Percentiles rank a stretch among this genome's conserved stretches.
Evolutionary conservation across 2,329 filamentous ascomycete species (phyloP).

Genomic region (Fusarium sp.): DNA sequence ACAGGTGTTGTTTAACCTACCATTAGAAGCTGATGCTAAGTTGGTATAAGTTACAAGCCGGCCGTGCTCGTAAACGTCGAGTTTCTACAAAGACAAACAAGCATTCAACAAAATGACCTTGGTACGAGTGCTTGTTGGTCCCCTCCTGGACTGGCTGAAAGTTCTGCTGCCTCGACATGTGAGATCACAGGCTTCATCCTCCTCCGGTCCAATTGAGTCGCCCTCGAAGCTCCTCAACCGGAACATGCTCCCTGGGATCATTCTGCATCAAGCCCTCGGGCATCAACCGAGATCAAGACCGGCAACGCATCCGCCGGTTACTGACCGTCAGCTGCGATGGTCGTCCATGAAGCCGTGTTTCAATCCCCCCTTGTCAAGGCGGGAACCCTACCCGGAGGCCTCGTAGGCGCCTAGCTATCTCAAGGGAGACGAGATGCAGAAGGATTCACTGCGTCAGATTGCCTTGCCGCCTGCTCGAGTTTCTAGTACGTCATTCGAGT

Average conservation of each 20-base stretch:
- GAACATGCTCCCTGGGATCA: neutral
- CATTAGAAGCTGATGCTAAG: neutral
- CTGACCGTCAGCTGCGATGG: neutral
- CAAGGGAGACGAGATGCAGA: neutral
- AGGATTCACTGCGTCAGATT: neutral
- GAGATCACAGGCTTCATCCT: neutral
- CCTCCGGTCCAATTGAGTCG: neutral
- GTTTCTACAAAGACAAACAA: neutral
- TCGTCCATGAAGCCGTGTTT: neutral
- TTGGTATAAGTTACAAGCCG: neutral
- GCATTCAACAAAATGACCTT: neutral
- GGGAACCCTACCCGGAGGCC: slow-evolving; percentile 6
- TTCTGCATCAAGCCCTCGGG: neutral
- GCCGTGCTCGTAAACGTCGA: neutral
- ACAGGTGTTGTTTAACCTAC: neutral
- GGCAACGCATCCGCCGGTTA: neutral
- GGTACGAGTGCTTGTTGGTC: neutral
- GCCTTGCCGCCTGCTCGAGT: too few relatives aligned
- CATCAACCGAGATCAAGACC: neutral
- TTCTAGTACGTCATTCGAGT: slow-evolving; percentile 69
- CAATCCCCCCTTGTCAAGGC: neutral
- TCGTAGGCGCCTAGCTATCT: neutral
- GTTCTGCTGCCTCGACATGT: neutral
- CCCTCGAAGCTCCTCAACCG: neutral
- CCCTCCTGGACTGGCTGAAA: neutral